Evolutionary conservation across 257 asterid species (phyloP).

Genomic region (Fraxinus excelsior): DNA sequence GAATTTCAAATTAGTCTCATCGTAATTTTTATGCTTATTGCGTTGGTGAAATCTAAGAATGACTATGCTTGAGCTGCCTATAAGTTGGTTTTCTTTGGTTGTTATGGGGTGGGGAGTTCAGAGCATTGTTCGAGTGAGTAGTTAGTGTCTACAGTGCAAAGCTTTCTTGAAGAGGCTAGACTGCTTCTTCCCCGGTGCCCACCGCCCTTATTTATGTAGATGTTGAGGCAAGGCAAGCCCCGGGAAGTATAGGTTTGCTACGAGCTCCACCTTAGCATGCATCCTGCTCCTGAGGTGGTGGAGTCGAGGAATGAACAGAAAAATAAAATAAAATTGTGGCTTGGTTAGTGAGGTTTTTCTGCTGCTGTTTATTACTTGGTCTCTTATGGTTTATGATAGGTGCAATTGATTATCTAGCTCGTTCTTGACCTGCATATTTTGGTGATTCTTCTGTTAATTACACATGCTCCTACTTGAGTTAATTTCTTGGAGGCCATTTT

Average conservation of each 20-base stretch:
- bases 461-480: neutral
- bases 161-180: neutral
- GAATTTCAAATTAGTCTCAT: neutral
- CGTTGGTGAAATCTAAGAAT: neutral
- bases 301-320: neutral
- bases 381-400: neutral
- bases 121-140: neutral
- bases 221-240: neutral
- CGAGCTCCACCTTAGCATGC: neutral
- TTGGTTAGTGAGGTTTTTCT: neutral
- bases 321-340: neutral
- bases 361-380: neutral
- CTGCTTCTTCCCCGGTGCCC: neutral
- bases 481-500: neutral
- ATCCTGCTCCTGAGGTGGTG: neutral
- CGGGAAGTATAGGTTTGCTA: neutral
- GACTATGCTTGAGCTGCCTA: neutral
- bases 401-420: neutral
- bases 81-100: neutral
- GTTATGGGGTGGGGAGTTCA: neutral
- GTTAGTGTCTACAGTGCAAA: neutral
- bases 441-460: neutral
- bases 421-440: neutral
- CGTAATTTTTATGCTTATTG: neutral
- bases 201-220: neutral